These are phyloP conservation scores for Diaporthe nobilis DNA, from an alignment of 2,329 filamentous ascomycete species.

Conservation along the genomic window DNA sequence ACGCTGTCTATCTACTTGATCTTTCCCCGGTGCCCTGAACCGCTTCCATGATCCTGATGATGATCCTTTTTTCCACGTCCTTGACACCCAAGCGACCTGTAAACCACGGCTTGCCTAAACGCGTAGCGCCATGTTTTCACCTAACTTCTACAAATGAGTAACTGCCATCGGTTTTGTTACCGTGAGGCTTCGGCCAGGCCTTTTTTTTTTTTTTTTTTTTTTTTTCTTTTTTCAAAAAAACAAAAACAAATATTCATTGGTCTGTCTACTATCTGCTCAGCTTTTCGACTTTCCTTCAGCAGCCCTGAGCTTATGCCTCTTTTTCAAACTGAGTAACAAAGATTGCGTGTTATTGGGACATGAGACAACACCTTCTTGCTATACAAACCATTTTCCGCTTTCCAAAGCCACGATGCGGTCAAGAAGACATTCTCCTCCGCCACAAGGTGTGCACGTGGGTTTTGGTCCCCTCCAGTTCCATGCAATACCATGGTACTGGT, in stretches of 20 bases:
- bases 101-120: neutral
- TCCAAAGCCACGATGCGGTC: neutral
- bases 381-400: neutral
- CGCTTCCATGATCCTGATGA: neutral
- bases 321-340: neutral
- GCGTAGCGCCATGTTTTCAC: neutral
- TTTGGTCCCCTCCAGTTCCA: neutral
- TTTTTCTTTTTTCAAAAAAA: no score
- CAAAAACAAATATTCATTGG: no score
- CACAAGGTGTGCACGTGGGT: neutral
- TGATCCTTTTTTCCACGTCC: neutral
- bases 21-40: neutral
- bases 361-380: neutral
- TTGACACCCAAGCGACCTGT: neutral
- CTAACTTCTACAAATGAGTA: neutral
- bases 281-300: no score
- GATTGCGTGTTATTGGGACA: no score
- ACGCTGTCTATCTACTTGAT: neutral
- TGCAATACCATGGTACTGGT: neutral
- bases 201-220: no score
- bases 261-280: no score
- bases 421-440: neutral
- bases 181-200: neutral
- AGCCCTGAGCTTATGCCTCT: no score
- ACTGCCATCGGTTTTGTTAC: neutral